Base-by-base conservation (phyloP, 495 filamentous ascomycete genomes). In the Xeromyces bisporus region DNA sequence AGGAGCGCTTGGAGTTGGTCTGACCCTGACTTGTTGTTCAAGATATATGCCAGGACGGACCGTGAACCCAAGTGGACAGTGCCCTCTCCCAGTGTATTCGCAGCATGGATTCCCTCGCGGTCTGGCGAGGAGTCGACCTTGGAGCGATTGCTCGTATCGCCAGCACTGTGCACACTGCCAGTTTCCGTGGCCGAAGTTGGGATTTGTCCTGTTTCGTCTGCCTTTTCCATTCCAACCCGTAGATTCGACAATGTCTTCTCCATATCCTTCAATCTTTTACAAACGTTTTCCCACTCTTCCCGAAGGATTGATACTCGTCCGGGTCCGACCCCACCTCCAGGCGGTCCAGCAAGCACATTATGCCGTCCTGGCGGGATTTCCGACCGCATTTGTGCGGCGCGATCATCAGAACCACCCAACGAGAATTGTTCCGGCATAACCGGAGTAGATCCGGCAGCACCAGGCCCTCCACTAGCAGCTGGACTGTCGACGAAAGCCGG, bases 1-100 rank as follows among this genome's bases (percentile, higher is more conserved):
- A 86, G 45, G 12, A 85, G 56, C 14, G 66, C 70, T 21, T 66
- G 69, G 20, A 73, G 58, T 64, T 73, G 58, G 66, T 77, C 55
- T 62, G 71, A 39, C 59, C 78, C 43, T 70, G 66, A 58, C 69
- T 56, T 56, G 26, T 79, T 51, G 67, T 71, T 44, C 66, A 71
- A 29, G 58, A 64, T 56, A 40, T 61, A 65, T n/a, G 68, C 70
- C n/a, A 70, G 51, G 0, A 73, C 64, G 1, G 70, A 75, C 11
- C 63, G 55, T 6, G 62, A 68, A 13, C 70, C 70, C n/a, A 72
- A 44, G 40, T 75, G 68, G 5, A 71, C 59, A 4, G 64, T 66
- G 16, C 67, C 60, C 35, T 69, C 58, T 15, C 66, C 66, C 18
- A 66, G 32, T 7, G 67, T 64, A 36, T 70, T 72, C 9, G 53